Conservation (phyloP, 805 yeast genomes). For the Saturnispora sanitii region DNA sequence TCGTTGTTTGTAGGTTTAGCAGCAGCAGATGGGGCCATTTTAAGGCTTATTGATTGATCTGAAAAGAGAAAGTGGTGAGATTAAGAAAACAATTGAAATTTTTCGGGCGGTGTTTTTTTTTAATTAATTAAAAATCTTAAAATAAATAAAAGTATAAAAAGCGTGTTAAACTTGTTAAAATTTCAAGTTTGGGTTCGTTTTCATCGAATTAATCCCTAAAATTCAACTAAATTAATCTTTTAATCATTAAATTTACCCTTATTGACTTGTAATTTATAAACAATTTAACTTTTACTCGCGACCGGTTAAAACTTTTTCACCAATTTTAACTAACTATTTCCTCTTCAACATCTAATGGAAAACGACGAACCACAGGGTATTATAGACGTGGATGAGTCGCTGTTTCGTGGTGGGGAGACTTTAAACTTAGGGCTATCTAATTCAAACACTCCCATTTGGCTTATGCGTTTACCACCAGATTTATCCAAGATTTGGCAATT, state of each 20-base stretch:
- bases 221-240: too few species aligned
- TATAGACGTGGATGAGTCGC: slow-evolving; percentile 27
- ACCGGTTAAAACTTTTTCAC: too few species aligned
- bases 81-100: too few species aligned
- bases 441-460: slow-evolving; percentile 74
- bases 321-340: not conserved
- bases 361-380: slow-evolving; percentile 24
- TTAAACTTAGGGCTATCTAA: slow-evolving; percentile 63
- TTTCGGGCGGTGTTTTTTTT: too few species aligned
- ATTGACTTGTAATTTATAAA: too few species aligned
- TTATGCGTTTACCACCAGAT: slow-evolving; percentile 83
- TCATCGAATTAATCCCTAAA: too few species aligned
- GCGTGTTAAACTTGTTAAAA: too few species aligned
- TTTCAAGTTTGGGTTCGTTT: not conserved
- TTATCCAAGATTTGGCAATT: slow-evolving; percentile 75
- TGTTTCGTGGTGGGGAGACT: slow-evolving; percentile 45
- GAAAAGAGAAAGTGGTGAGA: not conserved
- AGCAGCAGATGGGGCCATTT: too few species aligned
- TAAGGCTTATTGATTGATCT: not conserved
- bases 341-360: not conserved
- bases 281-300: too few species aligned
- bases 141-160: not conserved
- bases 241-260: too few species aligned
- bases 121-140: too few species aligned
- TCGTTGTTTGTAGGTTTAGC: slow-evolving; percentile 2